Conservation (phyloP, 108 stramenopile species). For the Cyclotella distinguenda region DNA sequence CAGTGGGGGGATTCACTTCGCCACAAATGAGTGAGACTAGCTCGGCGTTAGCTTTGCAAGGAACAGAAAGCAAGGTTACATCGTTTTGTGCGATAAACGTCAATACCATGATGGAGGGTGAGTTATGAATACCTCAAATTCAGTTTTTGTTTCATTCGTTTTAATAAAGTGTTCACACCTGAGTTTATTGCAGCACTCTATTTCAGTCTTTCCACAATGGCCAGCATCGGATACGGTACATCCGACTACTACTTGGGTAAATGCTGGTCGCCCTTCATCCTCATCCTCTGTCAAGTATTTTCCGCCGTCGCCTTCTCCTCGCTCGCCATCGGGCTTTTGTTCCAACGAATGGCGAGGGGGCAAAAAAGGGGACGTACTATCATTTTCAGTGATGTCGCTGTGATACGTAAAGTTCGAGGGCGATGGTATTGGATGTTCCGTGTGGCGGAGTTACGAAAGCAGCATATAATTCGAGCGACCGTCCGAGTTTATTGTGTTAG, state of each 20-base stretch:
- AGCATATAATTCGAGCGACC: conserved; percentile 89
- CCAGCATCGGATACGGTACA: conserved; percentile 94
- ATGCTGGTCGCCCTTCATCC: conserved; percentile 82
- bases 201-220: conserved; percentile 91
- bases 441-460: conserved; percentile 88
- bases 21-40: neutral
- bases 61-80: neutral
- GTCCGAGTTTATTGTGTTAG: conserved; percentile 89
- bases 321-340: conserved; percentile 89
- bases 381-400: conserved; percentile 86
- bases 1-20: neutral
- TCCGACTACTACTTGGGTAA: conserved; percentile 92
- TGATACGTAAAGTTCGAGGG: conserved; percentile 78
- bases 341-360: conserved; percentile 87
- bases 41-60: neutral
- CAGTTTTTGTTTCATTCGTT: neutral
- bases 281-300: conserved; percentile 87
- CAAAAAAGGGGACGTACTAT: conserved; percentile 88
- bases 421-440: conserved; percentile 91
- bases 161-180: too few species aligned
- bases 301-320: conserved; percentile 87
- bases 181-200: conserved; percentile 59
- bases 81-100: conserved; percentile 87
- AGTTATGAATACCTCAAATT: neutral
- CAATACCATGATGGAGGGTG: conserved; percentile 69